These are phyloP conservation scores for Clavispora fructus DNA, from an alignment of 805 yeast species.

Conservation along the genomic window DNA sequence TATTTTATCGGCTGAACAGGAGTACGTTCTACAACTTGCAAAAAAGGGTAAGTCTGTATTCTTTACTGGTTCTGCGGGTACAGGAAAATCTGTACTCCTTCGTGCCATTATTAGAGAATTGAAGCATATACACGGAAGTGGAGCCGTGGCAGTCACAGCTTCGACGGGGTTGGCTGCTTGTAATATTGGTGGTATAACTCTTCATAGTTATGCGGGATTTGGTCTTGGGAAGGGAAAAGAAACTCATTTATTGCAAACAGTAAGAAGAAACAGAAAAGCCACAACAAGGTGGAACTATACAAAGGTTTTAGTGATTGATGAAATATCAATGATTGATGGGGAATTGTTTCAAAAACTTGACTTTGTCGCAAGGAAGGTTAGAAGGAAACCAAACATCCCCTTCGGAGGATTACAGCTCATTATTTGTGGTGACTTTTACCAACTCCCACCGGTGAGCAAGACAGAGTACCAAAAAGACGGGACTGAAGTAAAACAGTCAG, in stretches of 20 bases:
- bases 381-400: constrained; percentile 50
- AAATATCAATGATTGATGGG: constrained; percentile 91
- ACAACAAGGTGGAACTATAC: constrained; percentile 59
- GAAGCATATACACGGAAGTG: constrained; percentile 30
- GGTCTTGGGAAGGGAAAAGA: constrained; percentile 66
- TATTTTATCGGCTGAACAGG: constrained; percentile 51
- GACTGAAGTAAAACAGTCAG: constrained; percentile 13
- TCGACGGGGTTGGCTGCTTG: constrained; percentile 96
- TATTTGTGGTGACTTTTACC: constrained; percentile 93
- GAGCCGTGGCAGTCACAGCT: constrained; percentile 79
- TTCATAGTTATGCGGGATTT: constrained; percentile 80
- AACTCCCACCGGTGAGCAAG: constrained; percentile 81
- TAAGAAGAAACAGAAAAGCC: constrained; percentile 42
- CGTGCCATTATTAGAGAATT: constrained; percentile 50
- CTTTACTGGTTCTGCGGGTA: constrained; percentile 84
- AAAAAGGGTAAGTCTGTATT: constrained; percentile 51
- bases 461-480: constrained; percentile 22
- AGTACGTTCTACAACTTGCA: constrained; percentile 59
- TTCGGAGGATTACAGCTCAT: constrained; percentile 94
- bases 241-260: constrained; percentile 40
- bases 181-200: constrained; percentile 85
- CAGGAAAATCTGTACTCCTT: constrained; percentile 74
- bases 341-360: constrained; percentile 70
- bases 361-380: constrained; percentile 52
- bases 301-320: constrained; percentile 79